Base-by-base conservation (phyloP, 2,329 filamentous ascomycete genomes). In the Cytospora mali region DNA sequence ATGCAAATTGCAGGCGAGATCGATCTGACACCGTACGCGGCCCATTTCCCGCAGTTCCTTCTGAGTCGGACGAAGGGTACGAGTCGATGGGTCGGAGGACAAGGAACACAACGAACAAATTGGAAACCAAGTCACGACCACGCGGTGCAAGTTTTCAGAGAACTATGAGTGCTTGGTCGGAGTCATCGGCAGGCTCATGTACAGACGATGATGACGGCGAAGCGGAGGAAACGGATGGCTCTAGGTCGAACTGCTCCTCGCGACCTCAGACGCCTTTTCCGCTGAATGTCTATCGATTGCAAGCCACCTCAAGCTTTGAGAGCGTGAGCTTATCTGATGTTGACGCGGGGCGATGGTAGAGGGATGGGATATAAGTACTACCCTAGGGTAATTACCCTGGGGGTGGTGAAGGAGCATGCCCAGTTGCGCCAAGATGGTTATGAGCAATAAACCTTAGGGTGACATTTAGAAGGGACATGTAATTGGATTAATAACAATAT, bases 141-240 rank as follows among this genome's bases (percentile, higher is more conserved):
- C 58, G 50, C 16, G 58, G 50, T 5, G 18, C 53, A 42, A 54
- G 58, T 21, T 60, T 60, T 13, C 58, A 60, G 31, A 60, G 58
- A 10, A 60, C 58, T 13, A 60, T 60, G 58, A 60, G 58, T 27
- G 35, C 50, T 9, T 60, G 58, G 58, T 60, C 58, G 14, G 35
- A 54, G 33, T 60, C 58, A 6, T 60, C 58, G 4, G 39, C 7
- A 10, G 58, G 27, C 2, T 60, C 58, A 16, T 48, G 5, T n/a
- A 21, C 50, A 21, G 50, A 28, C 50, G 35, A 60, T 16, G 50
- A 49, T 10, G 25, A 55, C 10, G 25, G 23, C 16, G 50, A 33
- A n/a, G 31, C 50, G 10, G 21, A 52, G 50, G 50, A n/a, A n/a
- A n/a, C 14, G 5, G 23, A 54, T 4, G 58, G n/a, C 25, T 23